A percentile compares a stretch with the other conserved stretches of the same genome.
Conservation (phyloP, 2,329 filamentous ascomycete species). For the Pseudogymnoascus pannorum region DNA sequence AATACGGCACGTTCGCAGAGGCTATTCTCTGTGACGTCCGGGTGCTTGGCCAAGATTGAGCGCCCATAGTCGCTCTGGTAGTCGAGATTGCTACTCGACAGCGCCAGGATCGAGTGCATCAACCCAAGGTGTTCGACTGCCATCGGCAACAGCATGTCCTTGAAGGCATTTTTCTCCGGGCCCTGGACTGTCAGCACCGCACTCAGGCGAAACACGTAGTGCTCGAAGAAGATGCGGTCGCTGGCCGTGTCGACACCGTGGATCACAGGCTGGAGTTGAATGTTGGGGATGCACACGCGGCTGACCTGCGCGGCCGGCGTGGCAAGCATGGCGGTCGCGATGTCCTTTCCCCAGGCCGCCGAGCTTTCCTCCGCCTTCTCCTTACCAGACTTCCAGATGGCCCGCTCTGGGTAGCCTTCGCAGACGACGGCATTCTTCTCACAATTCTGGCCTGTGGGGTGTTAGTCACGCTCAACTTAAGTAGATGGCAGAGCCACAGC, state of each 20-base stretch:
- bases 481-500: background rate
- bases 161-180: slow-evolving; percentile 72
- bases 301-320: slow-evolving; percentile 40
- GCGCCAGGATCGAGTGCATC: slow-evolving; percentile 83
- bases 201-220: slow-evolving; percentile 75
- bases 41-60: slow-evolving; percentile 44
- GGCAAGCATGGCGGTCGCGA: slow-evolving; percentile 22
- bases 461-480: background rate
- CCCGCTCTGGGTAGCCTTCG: slow-evolving; percentile 81
- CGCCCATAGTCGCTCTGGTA: slow-evolving; percentile 14
- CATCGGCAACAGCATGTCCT: slow-evolving; percentile 74
- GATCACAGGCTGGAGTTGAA: slow-evolving; percentile 61
- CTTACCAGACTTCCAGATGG: slow-evolving; percentile 79
- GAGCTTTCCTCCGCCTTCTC: slow-evolving; percentile 63
- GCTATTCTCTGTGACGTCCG: slow-evolving; percentile 38
- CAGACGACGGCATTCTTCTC: slow-evolving; percentile 90
- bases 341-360: slow-evolving; percentile 20
- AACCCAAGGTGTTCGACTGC: slow-evolving; percentile 71
- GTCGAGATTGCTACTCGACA: slow-evolving; percentile 31
- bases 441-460: slow-evolving; percentile 65
- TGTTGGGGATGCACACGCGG: slow-evolving; percentile 42
- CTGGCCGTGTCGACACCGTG: slow-evolving; percentile 73
- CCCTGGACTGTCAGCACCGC: slow-evolving; percentile 75
- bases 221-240: slow-evolving; percentile 73
- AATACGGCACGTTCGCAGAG: slow-evolving; percentile 46